These are phyloP conservation scores for Iris macrosiphon DNA, from an alignment of 106 monocot genomes.

Conservation along the genomic window DNA sequence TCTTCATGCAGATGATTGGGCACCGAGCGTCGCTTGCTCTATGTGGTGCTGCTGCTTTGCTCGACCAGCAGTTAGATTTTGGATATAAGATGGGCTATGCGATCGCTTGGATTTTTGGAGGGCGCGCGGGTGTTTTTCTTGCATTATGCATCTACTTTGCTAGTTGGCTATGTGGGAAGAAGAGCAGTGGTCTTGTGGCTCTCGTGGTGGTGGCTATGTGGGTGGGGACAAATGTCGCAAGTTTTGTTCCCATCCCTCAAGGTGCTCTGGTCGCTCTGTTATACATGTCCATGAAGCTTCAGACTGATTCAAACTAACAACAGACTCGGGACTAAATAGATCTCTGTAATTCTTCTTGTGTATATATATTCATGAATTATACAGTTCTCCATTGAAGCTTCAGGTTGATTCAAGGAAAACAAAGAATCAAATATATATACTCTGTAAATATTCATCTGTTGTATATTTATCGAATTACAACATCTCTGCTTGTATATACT, in stretches of 20 bases:
- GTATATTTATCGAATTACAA: too few relatives aligned
- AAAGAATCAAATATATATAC: too few relatives aligned
- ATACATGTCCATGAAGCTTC: slow-evolving; percentile 75
- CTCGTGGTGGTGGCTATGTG: slow-evolving; percentile 55
- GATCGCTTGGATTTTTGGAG: slow-evolving; percentile 53
- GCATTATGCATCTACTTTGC: slow-evolving; percentile 43
- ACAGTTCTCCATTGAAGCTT: too few relatives aligned
- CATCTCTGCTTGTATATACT: too few relatives aligned
- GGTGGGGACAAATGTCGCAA: slow-evolving; percentile 48
- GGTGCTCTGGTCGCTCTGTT: slow-evolving; percentile 71
- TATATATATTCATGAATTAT: too few relatives aligned
- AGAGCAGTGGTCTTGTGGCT: slow-evolving; percentile 48
- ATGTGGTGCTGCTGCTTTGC: slow-evolving; percentile 24
- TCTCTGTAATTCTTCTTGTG: too few relatives aligned
- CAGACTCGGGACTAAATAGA: too few relatives aligned
- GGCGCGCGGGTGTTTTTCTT: slow-evolving; percentile 50
- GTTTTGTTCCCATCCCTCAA: slow-evolving; percentile 46
- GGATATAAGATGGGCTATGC: slow-evolving; percentile 72
- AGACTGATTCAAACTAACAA: slow-evolving; percentile 30
- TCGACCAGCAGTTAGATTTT: slow-evolving; percentile 54
- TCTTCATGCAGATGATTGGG: slow-evolving; percentile 44
- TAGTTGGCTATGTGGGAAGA: slow-evolving; percentile 79
- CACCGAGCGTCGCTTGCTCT: slow-evolving; percentile 33
- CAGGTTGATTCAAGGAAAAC: too few relatives aligned
- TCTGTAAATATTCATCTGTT: too few relatives aligned